Percentiles rank a stretch among this genome's conserved stretches.
Evolutionary conservation across 129 eudicot species (phyloP).

Genomic region (Ambrosia trifida): DNA sequence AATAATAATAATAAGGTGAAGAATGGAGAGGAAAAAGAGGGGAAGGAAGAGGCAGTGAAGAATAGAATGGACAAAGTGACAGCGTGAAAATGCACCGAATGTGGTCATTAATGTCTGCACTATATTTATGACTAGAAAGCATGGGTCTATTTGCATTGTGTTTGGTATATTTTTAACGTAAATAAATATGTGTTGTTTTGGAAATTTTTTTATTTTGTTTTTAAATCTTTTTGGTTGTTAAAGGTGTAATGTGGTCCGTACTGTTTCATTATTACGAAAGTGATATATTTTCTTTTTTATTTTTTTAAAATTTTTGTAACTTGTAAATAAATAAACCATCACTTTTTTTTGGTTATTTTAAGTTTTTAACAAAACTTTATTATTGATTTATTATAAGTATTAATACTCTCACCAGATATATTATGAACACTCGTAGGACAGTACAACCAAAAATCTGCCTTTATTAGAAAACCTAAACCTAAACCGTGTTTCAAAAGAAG

Average conservation of each 20-base stretch:
- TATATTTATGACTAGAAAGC: not conserved
- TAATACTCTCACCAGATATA: too few relatives aligned
- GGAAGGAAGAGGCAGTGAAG: constrained; percentile 9
- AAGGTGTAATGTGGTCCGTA: not conserved
- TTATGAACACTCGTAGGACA: too few relatives aligned
- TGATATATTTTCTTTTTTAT: too few relatives aligned
- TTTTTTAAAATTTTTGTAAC: too few relatives aligned
- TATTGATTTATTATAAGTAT: too few relatives aligned
- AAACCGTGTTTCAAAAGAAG: too few relatives aligned
- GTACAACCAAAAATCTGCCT: too few relatives aligned
- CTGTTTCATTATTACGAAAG: too few relatives aligned
- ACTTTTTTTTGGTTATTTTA: too few relatives aligned
- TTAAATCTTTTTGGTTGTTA: not conserved
- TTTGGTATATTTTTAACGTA: not conserved
- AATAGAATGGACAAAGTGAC: constrained; percentile 14
- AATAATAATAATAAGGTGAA: not conserved
- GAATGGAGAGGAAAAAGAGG: constrained; percentile 21
- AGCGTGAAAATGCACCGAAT: constrained; percentile 32
- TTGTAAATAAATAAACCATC: too few relatives aligned
- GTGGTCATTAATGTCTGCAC: constrained; percentile 5
- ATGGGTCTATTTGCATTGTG: not conserved
- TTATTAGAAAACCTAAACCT: too few relatives aligned
- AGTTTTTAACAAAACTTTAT: too few relatives aligned
- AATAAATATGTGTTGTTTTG: not conserved
- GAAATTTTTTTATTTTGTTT: not conserved